These are phyloP conservation scores for Fusarium sororula DNA, from an alignment of 2,329 filamentous ascomycete genomes.

Conservation along the genomic window DNA sequence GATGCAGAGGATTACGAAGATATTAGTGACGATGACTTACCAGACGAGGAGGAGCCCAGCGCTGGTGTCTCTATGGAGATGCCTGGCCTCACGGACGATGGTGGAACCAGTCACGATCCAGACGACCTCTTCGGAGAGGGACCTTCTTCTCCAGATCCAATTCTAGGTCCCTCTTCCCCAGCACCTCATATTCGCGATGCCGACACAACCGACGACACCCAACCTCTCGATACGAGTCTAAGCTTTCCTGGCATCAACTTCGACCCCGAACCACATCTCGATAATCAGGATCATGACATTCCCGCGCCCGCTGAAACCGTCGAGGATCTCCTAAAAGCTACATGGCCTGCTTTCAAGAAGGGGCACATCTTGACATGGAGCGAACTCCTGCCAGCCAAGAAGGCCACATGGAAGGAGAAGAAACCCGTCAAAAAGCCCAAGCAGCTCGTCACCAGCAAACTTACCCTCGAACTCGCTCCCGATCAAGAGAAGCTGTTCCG, in stretches of 20 bases:
- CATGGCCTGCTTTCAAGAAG: conserved; percentile 83
- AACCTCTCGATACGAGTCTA: conserved; percentile 44
- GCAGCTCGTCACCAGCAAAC: conserved; percentile 84
- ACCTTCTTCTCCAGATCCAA: conserved; percentile 58
- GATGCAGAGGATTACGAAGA: conserved; percentile 92
- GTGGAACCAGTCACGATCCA: conserved; percentile 66
- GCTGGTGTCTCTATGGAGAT: conserved; percentile 56
- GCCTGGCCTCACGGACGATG: conserved; percentile 67
- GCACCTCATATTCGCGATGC: conserved; percentile 54
- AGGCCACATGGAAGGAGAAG: conserved; percentile 81
- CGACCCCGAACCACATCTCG: conserved; percentile 55
- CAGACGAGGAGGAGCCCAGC: conserved; percentile 76
- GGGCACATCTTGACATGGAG: conserved; percentile 81
- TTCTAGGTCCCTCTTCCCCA: conserved; percentile 56
- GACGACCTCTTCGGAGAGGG: conserved; percentile 77
- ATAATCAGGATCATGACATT: conserved; percentile 69
- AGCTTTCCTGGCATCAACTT: conserved; percentile 58
- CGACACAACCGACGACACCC: conserved; percentile 48
- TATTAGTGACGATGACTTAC: conserved; percentile 90
- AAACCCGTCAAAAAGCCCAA: conserved; percentile 82
- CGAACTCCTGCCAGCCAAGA: conserved; percentile 82
- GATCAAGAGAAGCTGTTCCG: conserved; percentile 90
- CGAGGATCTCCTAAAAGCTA: conserved; percentile 78
- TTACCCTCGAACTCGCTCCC: conserved; percentile 83
- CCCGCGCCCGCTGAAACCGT: conserved; percentile 77